Conservation (phyloP, 2,329 filamentous ascomycete genomes). For the Elsinoe necatrix region DNA sequence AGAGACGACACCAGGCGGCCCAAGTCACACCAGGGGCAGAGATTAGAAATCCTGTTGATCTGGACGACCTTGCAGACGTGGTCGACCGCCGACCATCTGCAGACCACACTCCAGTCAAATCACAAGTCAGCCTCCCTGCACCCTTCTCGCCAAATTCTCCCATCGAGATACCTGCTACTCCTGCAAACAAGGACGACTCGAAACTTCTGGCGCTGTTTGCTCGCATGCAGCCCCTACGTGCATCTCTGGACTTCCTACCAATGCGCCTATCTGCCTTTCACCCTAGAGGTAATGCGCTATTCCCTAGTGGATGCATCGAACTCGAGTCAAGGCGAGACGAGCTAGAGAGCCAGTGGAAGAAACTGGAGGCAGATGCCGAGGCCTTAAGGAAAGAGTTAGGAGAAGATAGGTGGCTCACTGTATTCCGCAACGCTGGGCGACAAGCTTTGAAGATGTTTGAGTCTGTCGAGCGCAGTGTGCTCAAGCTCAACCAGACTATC, state of each 20-base stretch:
- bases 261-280: conserved; percentile 90
- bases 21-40: conserved; percentile 56
- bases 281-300: conserved; percentile 63
- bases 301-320: conserved; percentile 87
- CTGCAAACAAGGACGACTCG: conserved; percentile 68
- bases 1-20: conserved; percentile 75
- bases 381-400: conserved; percentile 80
- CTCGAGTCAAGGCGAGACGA: conserved; percentile 64
- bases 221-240: conserved; percentile 85
- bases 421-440: conserved; percentile 84
- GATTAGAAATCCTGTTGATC: conserved; percentile 52
- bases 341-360: conserved; percentile 79
- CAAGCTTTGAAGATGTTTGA: conserved; percentile 97
- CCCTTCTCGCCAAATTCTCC: conserved; percentile 54
- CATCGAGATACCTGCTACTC: conserved; percentile 50
- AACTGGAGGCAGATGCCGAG: conserved; percentile 83
- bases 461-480: conserved; percentile 79
- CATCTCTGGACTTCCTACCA: conserved; percentile 88
- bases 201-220: conserved; percentile 85
- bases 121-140: conserved; percentile 55
- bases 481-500: conserved; percentile 71
- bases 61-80: conserved; percentile 85
- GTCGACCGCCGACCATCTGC: conserved; percentile 70
- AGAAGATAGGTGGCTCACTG: conserved; percentile 91
- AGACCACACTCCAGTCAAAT: conserved; percentile 42